phyloP scores from a whole-genome alignment of 2,329 filamentous ascomycete genomes.

The Parafenestella ontariensis region DNA sequence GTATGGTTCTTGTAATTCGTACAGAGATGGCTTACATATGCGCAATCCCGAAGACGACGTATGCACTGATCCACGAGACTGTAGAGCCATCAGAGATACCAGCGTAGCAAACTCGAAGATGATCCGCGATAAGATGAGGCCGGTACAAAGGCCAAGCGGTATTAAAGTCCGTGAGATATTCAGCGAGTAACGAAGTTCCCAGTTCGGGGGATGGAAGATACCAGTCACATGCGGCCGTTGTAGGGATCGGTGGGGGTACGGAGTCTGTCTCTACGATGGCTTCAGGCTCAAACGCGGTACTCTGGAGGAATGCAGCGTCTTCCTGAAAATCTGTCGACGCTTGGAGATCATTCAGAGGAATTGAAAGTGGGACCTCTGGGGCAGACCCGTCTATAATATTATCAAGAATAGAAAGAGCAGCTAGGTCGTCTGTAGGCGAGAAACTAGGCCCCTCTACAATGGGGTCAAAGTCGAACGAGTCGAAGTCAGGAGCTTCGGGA shows the following conservation, averaged over 20 bases:
- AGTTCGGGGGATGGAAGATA: conserved; percentile 33
- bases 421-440: background rate
- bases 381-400: background rate
- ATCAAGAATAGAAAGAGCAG: background rate
- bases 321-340: conserved; percentile 19
- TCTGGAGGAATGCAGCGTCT: conserved; percentile 25
- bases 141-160: conserved; percentile 30
- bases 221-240: background rate
- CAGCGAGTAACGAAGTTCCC: conserved; percentile 28
- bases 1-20: background rate
- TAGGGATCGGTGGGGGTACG: background rate
- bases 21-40: conserved; percentile 11
- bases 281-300: conserved; percentile 8
- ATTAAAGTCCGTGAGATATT: conserved; percentile 37
- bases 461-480: conserved; percentile 16
- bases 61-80: conserved; percentile 33
- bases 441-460: background rate
- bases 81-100: conserved; percentile 26
- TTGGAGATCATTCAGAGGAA: conserved; percentile 4
- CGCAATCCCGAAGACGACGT: conserved; percentile 34
- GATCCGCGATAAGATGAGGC: conserved; percentile 27
- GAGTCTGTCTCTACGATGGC: background rate
- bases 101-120: conserved; percentile 33
- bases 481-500: conserved; percentile 12
- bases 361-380: background rate